Evolutionary conservation across 768 basidiomycete species (phyloP).

Genomic region (Russula olivacea): DNA sequence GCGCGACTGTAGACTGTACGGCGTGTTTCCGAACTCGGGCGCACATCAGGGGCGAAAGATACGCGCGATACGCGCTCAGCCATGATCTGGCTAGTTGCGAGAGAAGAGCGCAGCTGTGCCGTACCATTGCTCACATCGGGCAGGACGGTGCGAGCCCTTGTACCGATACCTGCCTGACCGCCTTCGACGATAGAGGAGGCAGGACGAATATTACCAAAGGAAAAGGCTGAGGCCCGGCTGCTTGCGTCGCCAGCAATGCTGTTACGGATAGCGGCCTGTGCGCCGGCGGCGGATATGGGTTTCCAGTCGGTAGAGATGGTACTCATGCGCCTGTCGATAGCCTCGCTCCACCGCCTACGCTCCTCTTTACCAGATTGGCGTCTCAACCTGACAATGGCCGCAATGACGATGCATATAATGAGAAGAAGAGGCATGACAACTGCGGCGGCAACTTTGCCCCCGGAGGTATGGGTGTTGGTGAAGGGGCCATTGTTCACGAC

Average conservation of each 20-base stretch:
- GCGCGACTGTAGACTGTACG: slow-evolving; percentile 40
- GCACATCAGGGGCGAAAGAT: slow-evolving; percentile 61
- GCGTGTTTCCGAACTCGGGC: slow-evolving; percentile 42
- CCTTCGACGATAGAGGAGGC: slow-evolving; percentile 42
- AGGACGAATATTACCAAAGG: slow-evolving; percentile 51
- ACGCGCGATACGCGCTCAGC: slow-evolving; percentile 51
- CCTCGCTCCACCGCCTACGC: slow-evolving; percentile 55
- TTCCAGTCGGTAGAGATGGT: slow-evolving; percentile 78
- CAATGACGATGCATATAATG: slow-evolving; percentile 39
- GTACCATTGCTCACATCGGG: slow-evolving; percentile 28
- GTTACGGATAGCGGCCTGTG: slow-evolving; percentile 64
- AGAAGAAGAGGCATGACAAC: slow-evolving; percentile 57
- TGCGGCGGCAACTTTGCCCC: slow-evolving; percentile 62
- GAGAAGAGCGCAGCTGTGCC: slow-evolving; percentile 45
- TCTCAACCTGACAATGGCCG: slow-evolving; percentile 47
- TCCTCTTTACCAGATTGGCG: slow-evolving; percentile 47
- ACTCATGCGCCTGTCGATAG: slow-evolving; percentile 77
- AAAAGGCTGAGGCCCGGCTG: slow-evolving; percentile 43
- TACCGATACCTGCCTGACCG: slow-evolving; percentile 40
- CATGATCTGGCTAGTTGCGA: slow-evolving; percentile 42
- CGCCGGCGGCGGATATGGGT: slow-evolving; percentile 61
- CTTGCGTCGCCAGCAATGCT: slow-evolving; percentile 52
- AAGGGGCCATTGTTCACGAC: slow-evolving; percentile 35
- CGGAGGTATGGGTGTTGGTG: slow-evolving; percentile 32
- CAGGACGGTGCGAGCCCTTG: slow-evolving; percentile 28